These are phyloP conservation scores for Paramecium caudatum DNA, from an alignment of 73 alveolate genomes.

Conservation along the genomic window DNA sequence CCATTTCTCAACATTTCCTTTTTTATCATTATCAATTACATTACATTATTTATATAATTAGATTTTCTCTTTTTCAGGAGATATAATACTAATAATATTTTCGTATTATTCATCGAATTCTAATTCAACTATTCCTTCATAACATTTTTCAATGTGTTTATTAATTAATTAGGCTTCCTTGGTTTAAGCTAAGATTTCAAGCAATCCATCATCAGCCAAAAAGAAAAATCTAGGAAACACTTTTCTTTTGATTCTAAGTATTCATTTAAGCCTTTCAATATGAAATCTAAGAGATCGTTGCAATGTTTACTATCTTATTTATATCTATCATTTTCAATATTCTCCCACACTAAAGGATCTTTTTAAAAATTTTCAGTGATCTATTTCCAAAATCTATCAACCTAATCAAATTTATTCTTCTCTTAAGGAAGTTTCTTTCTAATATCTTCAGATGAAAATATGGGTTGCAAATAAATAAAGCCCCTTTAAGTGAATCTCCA, in stretches of 20 bases:
- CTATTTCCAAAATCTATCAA: slow-evolving; percentile 94
- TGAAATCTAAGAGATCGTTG: slow-evolving; percentile 90
- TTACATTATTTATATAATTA: slow-evolving; percentile 84
- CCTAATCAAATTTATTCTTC: slow-evolving; percentile 90
- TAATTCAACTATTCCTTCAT: slow-evolving; percentile 95
- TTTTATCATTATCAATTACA: slow-evolving; percentile 89
- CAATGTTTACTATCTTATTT: slow-evolving; percentile 87
- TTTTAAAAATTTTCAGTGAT: slow-evolving; percentile 86
- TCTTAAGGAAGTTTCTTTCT: slow-evolving; percentile 94
- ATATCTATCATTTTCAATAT: slow-evolving; percentile 80
- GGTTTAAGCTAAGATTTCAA: slow-evolving; percentile 96
- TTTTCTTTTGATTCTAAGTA: slow-evolving; percentile 96
- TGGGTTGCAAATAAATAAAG: slow-evolving; percentile 99
- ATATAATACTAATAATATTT: slow-evolving; percentile 86
- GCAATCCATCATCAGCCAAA: slow-evolving; percentile 98
- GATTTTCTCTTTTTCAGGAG: slow-evolving; percentile 94
- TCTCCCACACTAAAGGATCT: slow-evolving; percentile 82
- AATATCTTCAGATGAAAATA: slow-evolving; percentile 98
- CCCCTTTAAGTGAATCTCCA: slow-evolving; percentile 97
- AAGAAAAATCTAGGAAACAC: slow-evolving; percentile 99
- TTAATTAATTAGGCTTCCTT: slow-evolving; percentile 95
- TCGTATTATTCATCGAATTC: slow-evolving; percentile 87
- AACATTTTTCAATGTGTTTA: slow-evolving; percentile 96
- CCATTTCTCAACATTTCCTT: slow-evolving; percentile 98
- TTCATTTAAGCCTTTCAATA: slow-evolving; percentile 92